Base-by-base conservation (phyloP, 2,329 filamentous ascomycete genomes). In the Aureobasidium sp. region DNA sequence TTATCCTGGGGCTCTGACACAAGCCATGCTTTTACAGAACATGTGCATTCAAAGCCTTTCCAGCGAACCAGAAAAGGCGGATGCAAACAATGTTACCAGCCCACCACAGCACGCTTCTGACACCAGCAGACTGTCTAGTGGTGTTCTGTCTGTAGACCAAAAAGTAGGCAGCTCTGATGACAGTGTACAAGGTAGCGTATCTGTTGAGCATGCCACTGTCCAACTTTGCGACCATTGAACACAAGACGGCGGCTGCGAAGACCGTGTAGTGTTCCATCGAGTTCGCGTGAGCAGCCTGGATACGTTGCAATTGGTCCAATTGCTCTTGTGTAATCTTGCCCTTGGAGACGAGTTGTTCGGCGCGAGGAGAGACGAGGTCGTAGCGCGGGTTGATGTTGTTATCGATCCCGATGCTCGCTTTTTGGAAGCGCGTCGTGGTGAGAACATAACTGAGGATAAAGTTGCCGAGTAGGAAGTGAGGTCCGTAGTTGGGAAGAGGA, bases 261-360 rank as follows among this genome's bases (percentile, higher is more conserved):
- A 79, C 62, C 0, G 74, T 64, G 61, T 70, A 78, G 62, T 77
- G 72, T 62, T 76, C 79, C 1, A 80, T 73, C 0, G 76, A 73
- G 61, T 81, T 82, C 13, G 76, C 76, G 64, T 78, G 76, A n/a
- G 78, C 78, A 5, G 72, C 67, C 62, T 80, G 76, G 64, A 75
- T 74, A 34, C 79, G 75, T 55, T 72, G 73, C 20, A 81, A 67
- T 70, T 74, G 76, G 3, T 75, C 69, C 17, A 81, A 70, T 63
- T 78, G 75, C 27, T 62, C 65, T 41, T 72, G 73, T 0, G 75
- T 79, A 47, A 82, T 70, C 65, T 79, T 79, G 3, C 76, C 74
- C 6, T 67, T 68, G 27, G 57, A 41, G 17, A 80, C 74, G 9
- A 77, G 77, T 6, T 67, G 69, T 3, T 75, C 73, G 58, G 41